Evolutionary conservation across 2,329 filamentous ascomycete species (phyloP).

Genomic region (Colletotrichum liaoningense): DNA sequence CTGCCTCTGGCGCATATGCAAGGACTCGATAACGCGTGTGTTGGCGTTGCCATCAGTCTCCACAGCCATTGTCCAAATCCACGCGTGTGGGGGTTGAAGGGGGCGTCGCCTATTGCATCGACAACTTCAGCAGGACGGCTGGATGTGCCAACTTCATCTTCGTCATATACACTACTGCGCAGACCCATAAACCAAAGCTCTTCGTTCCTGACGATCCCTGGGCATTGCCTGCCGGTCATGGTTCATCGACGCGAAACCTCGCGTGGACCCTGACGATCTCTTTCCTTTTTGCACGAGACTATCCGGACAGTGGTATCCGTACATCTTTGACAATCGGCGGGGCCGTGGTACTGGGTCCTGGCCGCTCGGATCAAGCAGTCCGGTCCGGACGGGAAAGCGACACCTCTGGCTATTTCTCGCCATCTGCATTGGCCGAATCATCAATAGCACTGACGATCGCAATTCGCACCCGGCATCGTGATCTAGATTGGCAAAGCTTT

Average conservation of each 20-base stretch:
- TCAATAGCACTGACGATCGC: constrained; percentile 4
- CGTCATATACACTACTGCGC: neutral
- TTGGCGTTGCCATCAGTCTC: neutral
- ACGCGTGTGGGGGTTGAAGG: neutral
- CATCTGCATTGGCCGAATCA: neutral
- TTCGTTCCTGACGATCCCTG: constrained; percentile 10
- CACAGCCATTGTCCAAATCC: neutral
- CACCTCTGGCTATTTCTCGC: neutral
- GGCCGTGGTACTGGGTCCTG: neutral
- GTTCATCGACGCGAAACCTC: neutral
- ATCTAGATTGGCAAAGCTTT: neutral
- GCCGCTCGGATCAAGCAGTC: neutral
- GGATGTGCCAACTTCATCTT: neutral
- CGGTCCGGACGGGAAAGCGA: neutral
- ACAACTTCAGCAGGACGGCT: neutral
- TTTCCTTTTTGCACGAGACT: neutral
- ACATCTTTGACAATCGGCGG: neutral
- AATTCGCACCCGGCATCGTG: neutral
- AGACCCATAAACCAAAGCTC: neutral
- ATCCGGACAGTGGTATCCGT: neutral
- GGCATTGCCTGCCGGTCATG: neutral
- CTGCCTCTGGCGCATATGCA: constrained; percentile 7
- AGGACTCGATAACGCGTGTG: constrained; percentile 8
- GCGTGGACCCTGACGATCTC: constrained; percentile 15
- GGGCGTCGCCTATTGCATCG: neutral